A percentile compares a stretch with the other conserved stretches of the same genome.
phyloP scores from a whole-genome alignment of 257 asterid species.

The Capsicum pubescens region DNA sequence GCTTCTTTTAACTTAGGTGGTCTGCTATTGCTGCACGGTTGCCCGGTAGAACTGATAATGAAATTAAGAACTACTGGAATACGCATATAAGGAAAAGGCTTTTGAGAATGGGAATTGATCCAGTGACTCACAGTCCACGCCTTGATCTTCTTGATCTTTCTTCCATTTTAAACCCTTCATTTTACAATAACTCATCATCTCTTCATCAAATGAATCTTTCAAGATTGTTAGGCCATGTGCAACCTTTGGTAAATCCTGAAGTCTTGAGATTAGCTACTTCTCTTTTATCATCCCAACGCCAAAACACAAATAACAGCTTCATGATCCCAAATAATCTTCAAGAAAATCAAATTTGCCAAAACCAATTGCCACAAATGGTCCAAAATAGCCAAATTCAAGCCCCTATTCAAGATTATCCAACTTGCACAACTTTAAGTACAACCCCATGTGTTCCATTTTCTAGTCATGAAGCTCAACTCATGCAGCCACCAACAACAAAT shows the following conservation, averaged over 20 bases:
- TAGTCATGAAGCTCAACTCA: constrained; percentile 39
- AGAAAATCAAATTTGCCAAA: constrained; percentile 36
- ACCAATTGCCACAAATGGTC: constrained; percentile 39
- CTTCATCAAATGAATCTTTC: constrained; percentile 53
- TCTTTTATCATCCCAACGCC: constrained; percentile 49
- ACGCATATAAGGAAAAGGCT: constrained; percentile 77
- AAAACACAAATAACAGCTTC: constrained; percentile 36
- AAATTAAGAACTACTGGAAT: constrained; percentile 87
- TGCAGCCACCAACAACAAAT: constrained; percentile 46
- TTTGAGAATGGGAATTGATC: constrained; percentile 84
- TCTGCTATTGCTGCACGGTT: constrained; percentile 82
- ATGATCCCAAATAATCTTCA: constrained; percentile 43
- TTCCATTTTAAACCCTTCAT: constrained; percentile 46
- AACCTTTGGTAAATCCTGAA: constrained; percentile 59
- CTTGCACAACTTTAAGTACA: constrained; percentile 19
- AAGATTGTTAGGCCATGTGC: constrained; percentile 53
- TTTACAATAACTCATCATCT: constrained; percentile 36
- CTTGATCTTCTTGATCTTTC: constrained; percentile 83
- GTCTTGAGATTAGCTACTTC: constrained; percentile 59
- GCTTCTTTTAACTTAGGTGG: constrained; percentile 54
- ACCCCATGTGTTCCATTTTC: constrained; percentile 30
- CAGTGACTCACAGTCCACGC: constrained; percentile 79
- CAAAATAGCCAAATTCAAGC: constrained; percentile 46
- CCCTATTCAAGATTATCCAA: constrained; percentile 43
- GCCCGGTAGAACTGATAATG: constrained; percentile 87